These are phyloP conservation scores for Musa beccarii DNA, from an alignment of 176 grass and related monocot species.

Conservation along the genomic window DNA sequence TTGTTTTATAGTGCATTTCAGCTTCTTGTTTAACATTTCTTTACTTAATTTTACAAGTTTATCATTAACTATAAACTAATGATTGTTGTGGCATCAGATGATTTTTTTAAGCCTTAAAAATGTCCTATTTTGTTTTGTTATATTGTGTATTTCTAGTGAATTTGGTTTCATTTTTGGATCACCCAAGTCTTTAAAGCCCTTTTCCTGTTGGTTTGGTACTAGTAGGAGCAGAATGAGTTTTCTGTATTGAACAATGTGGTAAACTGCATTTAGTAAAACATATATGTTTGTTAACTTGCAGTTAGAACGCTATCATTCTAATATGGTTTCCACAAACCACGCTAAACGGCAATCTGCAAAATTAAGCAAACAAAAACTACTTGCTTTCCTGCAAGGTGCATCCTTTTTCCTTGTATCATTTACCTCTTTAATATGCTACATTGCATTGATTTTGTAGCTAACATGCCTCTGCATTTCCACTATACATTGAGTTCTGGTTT, in stretches of 20 bases:
- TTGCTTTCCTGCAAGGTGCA: constrained; percentile 73
- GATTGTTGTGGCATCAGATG: neutral
- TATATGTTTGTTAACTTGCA: constrained; percentile 36
- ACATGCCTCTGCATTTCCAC: constrained; percentile 17
- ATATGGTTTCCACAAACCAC: constrained; percentile 33
- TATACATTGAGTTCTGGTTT: constrained; percentile 16
- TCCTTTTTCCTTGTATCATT: constrained; percentile 9
- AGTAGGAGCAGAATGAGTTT: neutral
- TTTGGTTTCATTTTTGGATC: neutral
- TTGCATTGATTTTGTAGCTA: constrained; percentile 1
- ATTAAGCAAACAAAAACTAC: constrained; percentile 81
- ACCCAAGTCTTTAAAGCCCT: neutral
- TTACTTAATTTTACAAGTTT: neutral
- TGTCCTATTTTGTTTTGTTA: neutral
- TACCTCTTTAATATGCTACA: neutral
- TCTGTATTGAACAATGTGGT: neutral
- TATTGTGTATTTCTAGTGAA: neutral
- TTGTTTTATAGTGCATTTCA: neutral
- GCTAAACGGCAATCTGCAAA: constrained; percentile 67
- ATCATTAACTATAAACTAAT: neutral
- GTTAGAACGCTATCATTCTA: constrained; percentile 73
- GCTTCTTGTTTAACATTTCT: neutral
- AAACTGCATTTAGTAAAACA: neutral
- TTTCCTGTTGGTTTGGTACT: neutral
- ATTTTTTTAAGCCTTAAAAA: neutral